Conservation (phyloP, 1,139 yeast species). For the Taphrina deformans region DNA sequence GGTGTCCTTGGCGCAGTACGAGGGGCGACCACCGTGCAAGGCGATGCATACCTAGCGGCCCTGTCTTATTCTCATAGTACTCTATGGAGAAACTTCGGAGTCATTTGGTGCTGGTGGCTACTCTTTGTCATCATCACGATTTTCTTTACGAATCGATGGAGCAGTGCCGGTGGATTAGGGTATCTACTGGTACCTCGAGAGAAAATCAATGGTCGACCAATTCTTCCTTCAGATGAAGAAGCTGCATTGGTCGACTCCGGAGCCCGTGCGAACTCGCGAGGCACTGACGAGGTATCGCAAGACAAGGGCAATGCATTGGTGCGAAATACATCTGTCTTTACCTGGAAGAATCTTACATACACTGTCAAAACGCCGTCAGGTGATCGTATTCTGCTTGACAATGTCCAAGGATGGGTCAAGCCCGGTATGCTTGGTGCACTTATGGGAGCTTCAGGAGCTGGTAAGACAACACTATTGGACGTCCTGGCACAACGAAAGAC, state of each 20-base stretch:
- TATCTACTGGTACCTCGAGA: conserved; percentile 2
- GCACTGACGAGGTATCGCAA: not conserved
- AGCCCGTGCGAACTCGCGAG: not conserved
- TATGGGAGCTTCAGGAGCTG: conserved; percentile 73
- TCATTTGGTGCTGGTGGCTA: conserved; percentile 41
- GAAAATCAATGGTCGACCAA: not conserved
- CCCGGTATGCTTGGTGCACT: conserved; percentile 62
- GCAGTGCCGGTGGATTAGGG: not conserved
- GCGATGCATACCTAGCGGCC: conserved; percentile 55
- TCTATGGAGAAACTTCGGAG: conserved; percentile 83
- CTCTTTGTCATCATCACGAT: not conserved
- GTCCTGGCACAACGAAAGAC: conserved; percentile 60
- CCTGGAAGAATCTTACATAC: conserved; percentile 58
- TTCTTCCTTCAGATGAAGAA: not conserved
- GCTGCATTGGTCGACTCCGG: not conserved
- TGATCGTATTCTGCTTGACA: conserved; percentile 52
- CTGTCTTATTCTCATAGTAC: conserved; percentile 58
- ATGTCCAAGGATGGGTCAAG: conserved; percentile 64
- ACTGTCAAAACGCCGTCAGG: conserved; percentile 56
- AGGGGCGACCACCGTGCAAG: conserved; percentile 58
- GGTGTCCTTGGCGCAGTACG: conserved; percentile 62
- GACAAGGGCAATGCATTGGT: not conserved
- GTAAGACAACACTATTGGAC: conserved; percentile 64
- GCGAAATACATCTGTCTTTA: conserved; percentile 48
- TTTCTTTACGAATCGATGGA: not conserved